These are phyloP conservation scores for Leccinum subfulvum DNA, from an alignment of 1,284 basidiomycete species.

Conservation along the genomic window DNA sequence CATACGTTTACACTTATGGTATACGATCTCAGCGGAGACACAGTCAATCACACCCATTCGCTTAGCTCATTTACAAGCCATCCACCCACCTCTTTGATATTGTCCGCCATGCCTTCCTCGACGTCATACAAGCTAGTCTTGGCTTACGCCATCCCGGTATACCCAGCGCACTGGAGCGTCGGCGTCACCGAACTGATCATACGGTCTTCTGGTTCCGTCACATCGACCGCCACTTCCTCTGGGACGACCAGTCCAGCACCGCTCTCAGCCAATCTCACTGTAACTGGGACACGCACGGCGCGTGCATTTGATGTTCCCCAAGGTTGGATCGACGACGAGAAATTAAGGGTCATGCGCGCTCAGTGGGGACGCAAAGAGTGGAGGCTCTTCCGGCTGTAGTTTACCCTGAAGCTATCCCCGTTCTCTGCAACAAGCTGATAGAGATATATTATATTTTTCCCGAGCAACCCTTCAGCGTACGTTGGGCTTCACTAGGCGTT, in stretches of 20 bases:
- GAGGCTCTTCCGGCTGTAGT: no score
- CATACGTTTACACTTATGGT: conserved; percentile 63
- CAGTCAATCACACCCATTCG: conserved; percentile 56
- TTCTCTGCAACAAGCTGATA: no score
- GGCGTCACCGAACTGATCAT: conserved; percentile 74
- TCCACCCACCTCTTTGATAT: conserved; percentile 68
- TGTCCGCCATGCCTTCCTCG: conserved; percentile 54
- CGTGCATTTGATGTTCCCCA: conserved; percentile 67
- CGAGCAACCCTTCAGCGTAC: no score
- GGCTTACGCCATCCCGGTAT: conserved; percentile 73
- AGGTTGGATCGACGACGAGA: conserved; percentile 68
- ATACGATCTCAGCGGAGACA: conserved; percentile 59
- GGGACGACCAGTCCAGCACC: conserved; percentile 10
- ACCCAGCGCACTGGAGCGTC: conserved; percentile 77
- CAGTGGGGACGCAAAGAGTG: conserved; percentile 69
- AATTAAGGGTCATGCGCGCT: conserved; percentile 60
- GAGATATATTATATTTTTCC: no score
- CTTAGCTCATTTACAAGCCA: conserved; percentile 72
- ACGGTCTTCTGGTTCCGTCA: conserved; percentile 32
- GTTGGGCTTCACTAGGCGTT: no score
- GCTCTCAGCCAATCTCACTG: conserved; percentile 37
- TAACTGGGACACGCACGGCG: conserved; percentile 56
- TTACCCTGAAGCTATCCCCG: no score
- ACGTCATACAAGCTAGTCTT: conserved; percentile 69
- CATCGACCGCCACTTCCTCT: conserved; percentile 18